phyloP scores from a whole-genome alignment of 345 rosid species.

The Eucalyptus erythrocorys region DNA sequence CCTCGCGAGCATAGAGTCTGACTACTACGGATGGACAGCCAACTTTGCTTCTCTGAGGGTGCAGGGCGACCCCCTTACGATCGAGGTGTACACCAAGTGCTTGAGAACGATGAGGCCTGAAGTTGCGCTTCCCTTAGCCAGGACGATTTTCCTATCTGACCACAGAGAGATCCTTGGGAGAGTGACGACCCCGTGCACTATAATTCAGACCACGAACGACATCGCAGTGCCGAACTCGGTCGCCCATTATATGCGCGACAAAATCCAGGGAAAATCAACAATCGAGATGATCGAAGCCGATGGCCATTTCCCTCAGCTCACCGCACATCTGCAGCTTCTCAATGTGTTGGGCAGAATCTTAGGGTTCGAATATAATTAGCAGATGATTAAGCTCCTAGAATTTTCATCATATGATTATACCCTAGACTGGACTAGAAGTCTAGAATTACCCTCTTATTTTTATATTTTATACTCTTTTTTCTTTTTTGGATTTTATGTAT shows the following conservation, averaged over 20 bases:
- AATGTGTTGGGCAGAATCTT: neutral
- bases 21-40: neutral
- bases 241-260: neutral
- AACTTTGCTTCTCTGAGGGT: neutral
- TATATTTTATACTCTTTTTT: too few relatives aligned
- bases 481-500: too few relatives aligned
- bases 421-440: neutral
- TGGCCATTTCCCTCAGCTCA: constrained; percentile 3
- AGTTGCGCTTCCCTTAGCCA: neutral
- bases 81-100: neutral
- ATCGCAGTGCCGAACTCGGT: neutral
- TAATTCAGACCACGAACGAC: neutral
- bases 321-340: neutral
- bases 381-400: neutral
- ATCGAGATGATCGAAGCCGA: neutral
- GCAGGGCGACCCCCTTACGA: neutral
- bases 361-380: neutral
- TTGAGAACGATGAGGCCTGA: neutral
- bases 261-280: neutral
- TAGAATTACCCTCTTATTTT: neutral
- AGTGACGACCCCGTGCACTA: constrained; percentile 1
- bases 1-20: neutral
- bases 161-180: neutral
- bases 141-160: neutral
- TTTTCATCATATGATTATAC: neutral